phyloP scores from a whole-genome alignment of 2,329 filamentous ascomycete genomes.

The Colletotrichum sidae region DNA sequence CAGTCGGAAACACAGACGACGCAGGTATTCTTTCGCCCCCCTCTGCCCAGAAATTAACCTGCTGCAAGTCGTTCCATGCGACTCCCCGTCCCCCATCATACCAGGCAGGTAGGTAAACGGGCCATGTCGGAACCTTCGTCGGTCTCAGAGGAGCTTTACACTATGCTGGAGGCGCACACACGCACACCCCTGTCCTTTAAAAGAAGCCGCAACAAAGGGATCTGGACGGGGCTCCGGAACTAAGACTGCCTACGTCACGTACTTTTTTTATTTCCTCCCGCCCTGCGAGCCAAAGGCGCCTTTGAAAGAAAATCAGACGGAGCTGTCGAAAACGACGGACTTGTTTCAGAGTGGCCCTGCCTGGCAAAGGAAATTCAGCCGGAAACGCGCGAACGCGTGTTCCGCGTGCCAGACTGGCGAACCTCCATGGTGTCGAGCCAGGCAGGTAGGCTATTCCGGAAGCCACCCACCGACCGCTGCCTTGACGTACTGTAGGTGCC shows the following conservation, averaged over 20 bases:
- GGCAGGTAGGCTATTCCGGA: slow-evolving; percentile 5
- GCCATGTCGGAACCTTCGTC: slow-evolving; percentile 1
- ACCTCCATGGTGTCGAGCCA: slow-evolving; percentile 1
- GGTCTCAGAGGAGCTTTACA: slow-evolving; percentile 1
- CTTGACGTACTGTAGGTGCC: neutral
- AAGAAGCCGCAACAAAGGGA: too few species aligned
- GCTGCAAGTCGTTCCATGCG: slow-evolving; percentile 13
- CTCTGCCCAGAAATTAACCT: slow-evolving; percentile 11
- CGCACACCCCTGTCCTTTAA: too few species aligned
- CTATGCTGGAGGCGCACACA: neutral
- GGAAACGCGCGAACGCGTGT: slow-evolving; percentile 21
- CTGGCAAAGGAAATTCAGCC: slow-evolving; percentile 1
- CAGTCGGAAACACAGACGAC: slow-evolving; percentile 15
- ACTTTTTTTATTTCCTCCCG: slow-evolving; percentile 1
- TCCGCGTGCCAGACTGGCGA: slow-evolving; percentile 14
- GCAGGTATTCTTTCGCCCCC: neutral
- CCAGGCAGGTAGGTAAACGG: too few species aligned
- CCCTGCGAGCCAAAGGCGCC: neutral
- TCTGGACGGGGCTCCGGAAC: neutral
- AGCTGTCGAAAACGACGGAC: slow-evolving; percentile 17
- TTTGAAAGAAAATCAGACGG: neutral
- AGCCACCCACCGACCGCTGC: neutral
- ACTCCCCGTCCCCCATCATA: too few species aligned
- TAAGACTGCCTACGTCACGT: slow-evolving; percentile 11
- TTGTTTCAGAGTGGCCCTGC: slow-evolving; percentile 11